A percentile compares a stretch with the other conserved stretches of the same genome.
phyloP scores from a whole-genome alignment of 208 protist species.

The Leishmania tarentolae region DNA sequence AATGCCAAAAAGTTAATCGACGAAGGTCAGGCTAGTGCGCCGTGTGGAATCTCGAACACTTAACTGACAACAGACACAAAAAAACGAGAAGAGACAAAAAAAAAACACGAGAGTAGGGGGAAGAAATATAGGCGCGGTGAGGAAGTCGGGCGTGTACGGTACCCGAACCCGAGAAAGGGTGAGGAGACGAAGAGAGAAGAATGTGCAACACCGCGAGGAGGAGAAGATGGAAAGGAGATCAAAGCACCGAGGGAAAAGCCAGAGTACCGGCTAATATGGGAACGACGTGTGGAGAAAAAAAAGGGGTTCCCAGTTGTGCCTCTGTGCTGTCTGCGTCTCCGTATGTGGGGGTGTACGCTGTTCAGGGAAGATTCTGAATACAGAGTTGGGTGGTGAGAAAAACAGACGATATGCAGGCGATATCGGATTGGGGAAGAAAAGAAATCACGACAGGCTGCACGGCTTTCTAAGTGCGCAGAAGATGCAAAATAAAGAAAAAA shows the following conservation, averaged over 20 bases:
- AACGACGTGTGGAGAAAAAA: neutral
- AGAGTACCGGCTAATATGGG: neutral
- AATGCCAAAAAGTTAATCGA: neutral
- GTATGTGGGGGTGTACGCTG: neutral
- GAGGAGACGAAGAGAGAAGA: neutral
- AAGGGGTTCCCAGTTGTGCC: neutral
- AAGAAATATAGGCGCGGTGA: neutral
- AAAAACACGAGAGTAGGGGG: neutral
- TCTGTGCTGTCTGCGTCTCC: neutral
- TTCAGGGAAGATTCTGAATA: no score
- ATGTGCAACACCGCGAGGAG: neutral
- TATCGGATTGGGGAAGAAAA: neutral
- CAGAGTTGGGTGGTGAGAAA: neutral
- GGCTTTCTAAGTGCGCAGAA: neutral
- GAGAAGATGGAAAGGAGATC: neutral
- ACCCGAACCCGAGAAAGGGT: neutral
- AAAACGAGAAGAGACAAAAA: neutral
- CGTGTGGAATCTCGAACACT: neutral
- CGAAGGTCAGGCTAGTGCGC: neutral
- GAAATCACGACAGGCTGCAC: neutral
- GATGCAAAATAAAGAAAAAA: neutral
- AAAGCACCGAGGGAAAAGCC: neutral
- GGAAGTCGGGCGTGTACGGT: neutral
- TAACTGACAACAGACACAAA: neutral
- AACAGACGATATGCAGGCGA: neutral